phyloP scores from a whole-genome alignment of 2,329 filamentous ascomycete genomes.

The Mycosphaerella sp. region DNA sequence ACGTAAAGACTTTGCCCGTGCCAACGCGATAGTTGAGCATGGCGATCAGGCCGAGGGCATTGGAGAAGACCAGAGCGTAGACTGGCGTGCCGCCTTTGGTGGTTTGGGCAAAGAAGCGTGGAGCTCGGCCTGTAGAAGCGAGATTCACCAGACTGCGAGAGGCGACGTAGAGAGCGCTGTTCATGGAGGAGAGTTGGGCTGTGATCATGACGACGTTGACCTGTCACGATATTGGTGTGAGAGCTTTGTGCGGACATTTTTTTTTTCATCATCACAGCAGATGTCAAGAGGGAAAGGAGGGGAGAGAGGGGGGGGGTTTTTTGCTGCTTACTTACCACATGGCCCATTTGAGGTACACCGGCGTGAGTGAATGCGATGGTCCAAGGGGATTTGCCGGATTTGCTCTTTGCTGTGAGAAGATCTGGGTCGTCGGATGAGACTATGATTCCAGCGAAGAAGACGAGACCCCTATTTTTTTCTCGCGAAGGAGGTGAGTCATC shows the following conservation, averaged over 20 bases:
- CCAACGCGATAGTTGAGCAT: constrained; percentile 68
- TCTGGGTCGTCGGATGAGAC: constrained; percentile 11
- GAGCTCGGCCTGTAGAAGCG: constrained; percentile 67
- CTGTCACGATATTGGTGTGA: constrained; percentile 68
- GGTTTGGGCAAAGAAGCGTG: constrained; percentile 61
- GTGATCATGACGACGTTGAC: constrained; percentile 73
- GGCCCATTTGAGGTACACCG: constrained; percentile 14
- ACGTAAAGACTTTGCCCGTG: constrained; percentile 58
- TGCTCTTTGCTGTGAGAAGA: constrained; percentile 13
- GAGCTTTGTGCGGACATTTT: constrained; percentile 66
- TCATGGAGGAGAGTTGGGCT: constrained; percentile 60
- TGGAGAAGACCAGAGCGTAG: constrained; percentile 61
- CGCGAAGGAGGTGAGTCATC: constrained; percentile 59
- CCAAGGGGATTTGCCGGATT: constrained; percentile 12
- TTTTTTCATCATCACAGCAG: too few species aligned
- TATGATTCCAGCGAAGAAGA: constrained; percentile 16
- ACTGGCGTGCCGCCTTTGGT: constrained; percentile 56
- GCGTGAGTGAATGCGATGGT: constrained; percentile 13
- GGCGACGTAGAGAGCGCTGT: constrained; percentile 71
- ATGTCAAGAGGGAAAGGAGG: too few species aligned
- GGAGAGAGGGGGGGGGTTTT: too few species aligned
- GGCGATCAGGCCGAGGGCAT: constrained; percentile 63
- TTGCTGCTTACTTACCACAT: constrained; percentile 15
- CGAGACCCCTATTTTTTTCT: constrained; percentile 2
- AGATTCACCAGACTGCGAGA: constrained; percentile 70